Evolutionary conservation across 371 early-diverging fungal genomes (phyloP).

Genomic region (Rhizopus arrhizus): DNA sequence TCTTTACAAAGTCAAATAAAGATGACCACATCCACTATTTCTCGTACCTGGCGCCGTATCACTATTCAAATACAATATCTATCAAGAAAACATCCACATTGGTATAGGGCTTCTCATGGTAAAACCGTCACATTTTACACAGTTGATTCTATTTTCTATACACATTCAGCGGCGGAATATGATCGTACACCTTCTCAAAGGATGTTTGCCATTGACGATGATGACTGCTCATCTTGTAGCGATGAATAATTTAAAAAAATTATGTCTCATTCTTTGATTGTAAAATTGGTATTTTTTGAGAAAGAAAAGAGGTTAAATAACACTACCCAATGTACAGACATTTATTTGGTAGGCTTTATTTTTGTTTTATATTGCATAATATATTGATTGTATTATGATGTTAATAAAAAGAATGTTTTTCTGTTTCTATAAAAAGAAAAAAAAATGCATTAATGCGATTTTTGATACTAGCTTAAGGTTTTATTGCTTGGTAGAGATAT

Average conservation of each 20-base stretch:
- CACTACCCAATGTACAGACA: no score
- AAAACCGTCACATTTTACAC: slow-evolving; percentile 33
- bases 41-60: slow-evolving; percentile 1
- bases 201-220: background rate
- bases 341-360: no score
- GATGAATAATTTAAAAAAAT: background rate
- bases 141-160: slow-evolving; percentile 32
- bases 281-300: background rate
- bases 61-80: background rate
- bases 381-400: no score
- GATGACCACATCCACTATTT: background rate
- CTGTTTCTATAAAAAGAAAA: no score
- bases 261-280: background rate
- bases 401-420: no score
- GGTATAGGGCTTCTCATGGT: background rate
- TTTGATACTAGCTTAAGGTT: no score
- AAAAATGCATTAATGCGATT: no score
- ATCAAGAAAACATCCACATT: background rate
- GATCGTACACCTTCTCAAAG: slow-evolving; percentile 21
- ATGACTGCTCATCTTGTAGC: background rate
- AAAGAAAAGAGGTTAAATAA: background rate
- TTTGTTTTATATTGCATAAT: no score
- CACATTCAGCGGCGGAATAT: slow-evolving; percentile 34
- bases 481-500: no score
- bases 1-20: background rate